Evolutionary conservation across 2,329 filamentous ascomycete genomes (phyloP), one percentile per base, ranked within the genome.

Genomic region (Neonectria ditissima): DNA sequence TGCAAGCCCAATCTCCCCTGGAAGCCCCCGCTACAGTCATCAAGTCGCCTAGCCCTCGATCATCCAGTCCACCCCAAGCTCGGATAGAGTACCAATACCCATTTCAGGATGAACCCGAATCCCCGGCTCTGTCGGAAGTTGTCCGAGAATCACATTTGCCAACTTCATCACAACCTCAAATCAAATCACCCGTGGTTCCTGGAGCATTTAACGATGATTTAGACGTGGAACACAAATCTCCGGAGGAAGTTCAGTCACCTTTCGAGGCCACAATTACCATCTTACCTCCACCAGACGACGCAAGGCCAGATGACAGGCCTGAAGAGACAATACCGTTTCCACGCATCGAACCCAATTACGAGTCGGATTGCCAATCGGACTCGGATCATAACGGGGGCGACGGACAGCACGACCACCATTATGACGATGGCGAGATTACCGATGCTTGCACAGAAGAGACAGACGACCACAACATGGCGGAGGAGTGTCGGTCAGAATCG

Each of bases 191-290:
- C n/a, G 20, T 62, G 10, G 62, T 76, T 62, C 69, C 78, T 41
- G 74, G 73, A 11, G 71, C 74, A 11, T 80, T 78, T 55, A 67
- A 68, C n/a, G 75, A 79, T 55, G 75, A 78, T 34, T 81, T 81
- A 48, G 79, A 83, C 62, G 77, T 66, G 45, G 67, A 69, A 14
- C 41, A 62, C 10, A 59, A 54, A 39, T 50, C 54, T 20, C 65
- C 69, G 14, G n/a, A 30, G 13, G n/a, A 50, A 8, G 26, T 20
- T 8, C 47, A 69, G 18, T 56, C 69, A 47, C 53, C 66, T 3
- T 71, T 80, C 53, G 79, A 82, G 65, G 83, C 83, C 10, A 84
- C 81, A 18, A 82, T 86, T 55, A 83, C 82, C 5, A 83, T 86
- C 44, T 72, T 87, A 32, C 81, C 83, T 9, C 81, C 83, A 9